Evolutionary conservation across 768 basidiomycete species (phyloP).

Genomic region (Albatrellus ellisii): DNA sequence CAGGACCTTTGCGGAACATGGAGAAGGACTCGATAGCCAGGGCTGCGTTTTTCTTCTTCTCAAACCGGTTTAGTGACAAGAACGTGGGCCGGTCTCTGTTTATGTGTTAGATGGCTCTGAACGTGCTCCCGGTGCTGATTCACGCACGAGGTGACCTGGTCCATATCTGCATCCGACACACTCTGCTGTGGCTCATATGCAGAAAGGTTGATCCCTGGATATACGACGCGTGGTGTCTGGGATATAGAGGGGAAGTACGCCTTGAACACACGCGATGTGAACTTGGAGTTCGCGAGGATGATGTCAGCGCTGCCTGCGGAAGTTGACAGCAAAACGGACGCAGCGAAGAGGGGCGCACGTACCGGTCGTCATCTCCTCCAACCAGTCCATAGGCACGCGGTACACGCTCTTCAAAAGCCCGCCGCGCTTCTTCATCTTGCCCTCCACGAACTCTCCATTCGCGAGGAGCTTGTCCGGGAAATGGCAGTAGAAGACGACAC

Average conservation of each 20-base stretch:
- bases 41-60: conserved; percentile 84
- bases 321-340: conserved; percentile 3
- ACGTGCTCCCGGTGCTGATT: background rate
- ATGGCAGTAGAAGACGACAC: conserved; percentile 95
- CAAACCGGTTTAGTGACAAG: conserved; percentile 87
- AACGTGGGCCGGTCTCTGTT: conserved; percentile 55
- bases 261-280: conserved; percentile 74
- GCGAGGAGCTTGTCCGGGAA: conserved; percentile 93
- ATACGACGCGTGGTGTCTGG: conserved; percentile 63
- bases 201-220: conserved; percentile 82
- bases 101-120: conserved; percentile 5
- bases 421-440: conserved; percentile 26
- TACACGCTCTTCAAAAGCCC: conserved; percentile 63
- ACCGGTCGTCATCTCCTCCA: conserved; percentile 89
- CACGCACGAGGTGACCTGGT: conserved; percentile 45
- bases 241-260: conserved; percentile 60
- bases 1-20: conserved; percentile 25
- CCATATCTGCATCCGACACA: conserved; percentile 37
- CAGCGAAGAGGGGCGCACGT: conserved; percentile 17
- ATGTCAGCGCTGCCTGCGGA: conserved; percentile 89
- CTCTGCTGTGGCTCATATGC: conserved; percentile 41
- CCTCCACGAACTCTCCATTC: conserved; percentile 52
- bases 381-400: conserved; percentile 76
- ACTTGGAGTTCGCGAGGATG: conserved; percentile 84
- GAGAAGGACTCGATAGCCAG: conserved; percentile 78